Base-by-base conservation (phyloP, 768 basidiomycete genomes). In the Gautieria morchelliformis region DNA sequence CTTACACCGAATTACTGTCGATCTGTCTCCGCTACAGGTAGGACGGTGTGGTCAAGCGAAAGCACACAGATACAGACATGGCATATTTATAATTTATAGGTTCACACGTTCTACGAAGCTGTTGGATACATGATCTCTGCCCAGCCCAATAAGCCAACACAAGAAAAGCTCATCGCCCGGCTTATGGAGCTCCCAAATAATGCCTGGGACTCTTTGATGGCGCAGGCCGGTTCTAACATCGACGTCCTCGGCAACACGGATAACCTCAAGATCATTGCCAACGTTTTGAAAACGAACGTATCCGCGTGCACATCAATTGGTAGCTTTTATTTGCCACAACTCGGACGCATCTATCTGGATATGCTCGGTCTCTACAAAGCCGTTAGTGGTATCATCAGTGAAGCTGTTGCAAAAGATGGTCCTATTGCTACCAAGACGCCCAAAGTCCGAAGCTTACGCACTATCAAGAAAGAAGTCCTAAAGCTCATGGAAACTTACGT, bases 61-160 rank as follows among this genome's bases (percentile, higher is more conserved):
- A 10, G 14, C 35, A 14, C 33, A 11, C 35, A 14, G 35, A 37
- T 9, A 37, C 35, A 37, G 14, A 37, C 37, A 24, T 40, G 39
- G 9, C 12, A 65, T 52, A 27, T 19, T 40, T 57, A 65, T 52
- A 27, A 19, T 40, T 57, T 30, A 24, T 69, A 77, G 69, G 93
- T 96, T 32, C 95, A 99, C 69, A 97, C 95, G 0, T 98, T 97
- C 76, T 98, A 98, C 64, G 95, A 98, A 72, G 96, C 96, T 6
- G 89, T 98, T 49, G 96, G 96, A 4, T 93, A 97, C 76, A 98
- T 98, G 96, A 96, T 99, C 64, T 93, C 93, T 20, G 93, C 95
- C 1, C 96, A 98, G 66, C 94, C 95, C 53, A 97, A 99, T 72
- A 96, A 96, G 70, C 87, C 91, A 11, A 89, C 88, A 64, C 96